Base-by-base conservation (phyloP, 2,329 filamentous ascomycete species). In the Aspergillus spinulosporus region DNA sequence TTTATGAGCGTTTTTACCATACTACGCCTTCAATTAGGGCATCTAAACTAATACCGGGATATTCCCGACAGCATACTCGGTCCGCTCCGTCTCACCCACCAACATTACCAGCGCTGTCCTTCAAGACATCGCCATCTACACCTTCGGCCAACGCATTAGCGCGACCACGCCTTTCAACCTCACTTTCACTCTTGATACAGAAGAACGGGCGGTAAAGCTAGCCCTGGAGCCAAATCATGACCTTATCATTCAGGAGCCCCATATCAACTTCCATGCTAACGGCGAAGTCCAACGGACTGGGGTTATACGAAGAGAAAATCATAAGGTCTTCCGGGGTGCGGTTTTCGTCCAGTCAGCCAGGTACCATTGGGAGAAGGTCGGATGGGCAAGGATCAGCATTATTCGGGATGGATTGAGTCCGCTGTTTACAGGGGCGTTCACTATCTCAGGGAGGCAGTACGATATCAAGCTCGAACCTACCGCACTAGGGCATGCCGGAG, bases 381-480 rank as follows among this genome's bases (percentile, higher is more conserved):
- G 61, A 2, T 58, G 61, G 57, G 49, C 61, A 1, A 44, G 61
- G 3, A 54, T 63, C 46, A 58, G 45, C 34, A 15, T 63, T 3
- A 3, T 60, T 8, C 43, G 31, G 1, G 59, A 57, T 52, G 59
- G 59, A 1, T 8, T 28, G 6, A 11, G 29, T 5, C 61, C 59
- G 1, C 43, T 63, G 3, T 58, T 63, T 6, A 48, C 59, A 9
- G 61, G 61, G 0, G 34, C 51, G 8, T 58, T 63, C 9, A 57
- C 21, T 28, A 47, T 58, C 8, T 32, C 29, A 6, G 26, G 34
- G 3, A 32, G 37, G 5, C 47, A 54, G 3, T 61, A 59, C 14
- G 48, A 58, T 7, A 29, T 62, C 2, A 57, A 51, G 15, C 12
- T 57, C 2, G 12, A 15, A 29, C 28, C 32, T 3, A n/a, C 37